Base-by-base conservation (phyloP, 192 early-diverging fungal species). In the Bifiguratus adelaidae region DNA sequence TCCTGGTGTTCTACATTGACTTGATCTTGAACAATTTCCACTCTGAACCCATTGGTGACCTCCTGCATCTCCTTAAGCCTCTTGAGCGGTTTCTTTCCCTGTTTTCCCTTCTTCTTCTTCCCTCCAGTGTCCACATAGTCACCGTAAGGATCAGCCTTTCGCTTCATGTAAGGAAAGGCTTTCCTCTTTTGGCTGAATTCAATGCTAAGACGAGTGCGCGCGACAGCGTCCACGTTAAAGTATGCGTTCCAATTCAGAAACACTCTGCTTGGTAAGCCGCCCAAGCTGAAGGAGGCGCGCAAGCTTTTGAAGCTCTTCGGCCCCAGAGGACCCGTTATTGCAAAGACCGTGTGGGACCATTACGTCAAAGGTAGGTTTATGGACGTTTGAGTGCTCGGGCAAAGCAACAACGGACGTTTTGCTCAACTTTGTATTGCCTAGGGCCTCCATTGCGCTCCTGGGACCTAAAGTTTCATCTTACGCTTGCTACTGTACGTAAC, bases 401-500 rank as follows among this genome's bases (percentile, higher is more conserved):
- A n/a, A n/a, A n/a, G n/a, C n/a, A n/a, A n/a, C n/a, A n/a, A n/a
- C n/a, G n/a, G n/a, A 22, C 3, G 12, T 22, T 2, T 21, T 55
- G n/a, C 19, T 41, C 18, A 20, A 38, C 16, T 35, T 27, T n/a
- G 18, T 29, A 13, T 23, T 13, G n/a, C 28, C 3, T 12, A 55
- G 73, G 73, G 13, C 73, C 73, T 15, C 61, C 63, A 20, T 49
- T 58, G 22, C 60, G 58, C 3, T 69, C 63, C 11, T 76, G 73
- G 73, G 19, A 52, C 9, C 53, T 61, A 7, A 41, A 52, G 11
- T 54, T 61, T 26, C 47, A 60, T 16, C 15, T 76, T 19, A 32
- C 46, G 7, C 29, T 71, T 5, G 42, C 55, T 5, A 15, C 66
- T 4, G 7, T 69, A 13, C 58, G 53, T n/a, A 50, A 61, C 24